Conservation (phyloP, 2,329 filamentous ascomycete species). For the Pezicula neosporulosa region DNA sequence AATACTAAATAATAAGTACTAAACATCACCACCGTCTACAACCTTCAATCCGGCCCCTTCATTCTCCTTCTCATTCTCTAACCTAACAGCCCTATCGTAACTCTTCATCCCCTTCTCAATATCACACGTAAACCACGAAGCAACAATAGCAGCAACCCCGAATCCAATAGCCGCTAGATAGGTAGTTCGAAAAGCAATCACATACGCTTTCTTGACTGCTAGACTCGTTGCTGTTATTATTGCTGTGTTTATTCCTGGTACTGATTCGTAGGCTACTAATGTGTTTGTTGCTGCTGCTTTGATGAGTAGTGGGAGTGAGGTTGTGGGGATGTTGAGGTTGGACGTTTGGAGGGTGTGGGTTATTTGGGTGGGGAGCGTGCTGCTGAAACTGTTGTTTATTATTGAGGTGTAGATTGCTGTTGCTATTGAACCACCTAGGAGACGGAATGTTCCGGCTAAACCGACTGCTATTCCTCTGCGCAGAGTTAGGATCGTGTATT, state of each 20-base stretch:
- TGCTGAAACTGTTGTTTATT: constrained; percentile 26
- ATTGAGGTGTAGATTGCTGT: constrained; percentile 36
- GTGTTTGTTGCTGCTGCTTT: not conserved
- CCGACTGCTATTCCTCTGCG: constrained; percentile 31
- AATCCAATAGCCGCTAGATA: constrained; percentile 34
- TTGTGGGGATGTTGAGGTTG: constrained; percentile 14
- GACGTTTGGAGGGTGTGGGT: constrained; percentile 24
- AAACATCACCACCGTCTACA: no score
- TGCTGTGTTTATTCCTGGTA: constrained; percentile 22
- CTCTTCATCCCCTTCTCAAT: constrained; percentile 30
- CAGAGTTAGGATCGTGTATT: not conserved
- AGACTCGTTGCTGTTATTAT: constrained; percentile 24
- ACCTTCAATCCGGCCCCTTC: no score
- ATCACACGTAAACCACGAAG: constrained; percentile 27
- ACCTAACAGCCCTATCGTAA: constrained; percentile 20
- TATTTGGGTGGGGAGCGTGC: constrained; percentile 22
- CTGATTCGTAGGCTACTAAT: not conserved
- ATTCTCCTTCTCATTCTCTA: constrained; percentile 19
- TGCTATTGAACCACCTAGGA: constrained; percentile 34
- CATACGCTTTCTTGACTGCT: constrained; percentile 30
- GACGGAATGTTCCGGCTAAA: constrained; percentile 32
- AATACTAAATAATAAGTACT: no score
- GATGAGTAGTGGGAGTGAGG: not conserved
- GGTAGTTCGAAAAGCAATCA: constrained; percentile 29
- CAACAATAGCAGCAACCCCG: constrained; percentile 27